Percentiles rank a stretch among this genome's conserved stretches.
Evolutionary conservation across 2,329 filamentous ascomycete species (phyloP).

Genomic region (Talaromyces sp.): DNA sequence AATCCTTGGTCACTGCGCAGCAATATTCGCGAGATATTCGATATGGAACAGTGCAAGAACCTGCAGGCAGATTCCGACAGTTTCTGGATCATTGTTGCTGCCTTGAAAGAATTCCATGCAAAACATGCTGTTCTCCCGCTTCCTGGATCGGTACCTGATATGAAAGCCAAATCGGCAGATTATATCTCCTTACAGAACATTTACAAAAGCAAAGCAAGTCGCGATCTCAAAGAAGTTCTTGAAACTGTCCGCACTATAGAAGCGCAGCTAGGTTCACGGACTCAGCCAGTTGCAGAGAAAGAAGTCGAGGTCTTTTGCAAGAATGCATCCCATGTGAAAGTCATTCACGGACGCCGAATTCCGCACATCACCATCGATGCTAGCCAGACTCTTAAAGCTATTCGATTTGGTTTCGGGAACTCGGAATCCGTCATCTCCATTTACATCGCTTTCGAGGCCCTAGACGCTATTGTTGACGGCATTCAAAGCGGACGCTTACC

Average conservation of each 20-base stretch:
- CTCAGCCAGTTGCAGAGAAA: constrained; percentile 55
- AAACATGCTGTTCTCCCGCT: constrained; percentile 73
- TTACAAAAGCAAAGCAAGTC: constrained; percentile 82
- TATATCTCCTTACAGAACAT: constrained; percentile 90
- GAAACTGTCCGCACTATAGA: constrained; percentile 59
- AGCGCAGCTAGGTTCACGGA: constrained; percentile 46
- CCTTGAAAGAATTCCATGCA: constrained; percentile 72
- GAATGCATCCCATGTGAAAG: constrained; percentile 87
- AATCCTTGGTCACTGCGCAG: constrained; percentile 65
- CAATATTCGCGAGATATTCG: constrained; percentile 73
- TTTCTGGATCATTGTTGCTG: constrained; percentile 88
- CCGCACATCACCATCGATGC: constrained; percentile 47
- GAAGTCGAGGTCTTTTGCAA: constrained; percentile 94
- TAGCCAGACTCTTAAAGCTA: constrained; percentile 44
- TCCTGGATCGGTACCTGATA: constrained; percentile 85
- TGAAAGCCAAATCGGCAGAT: constrained; percentile 90
- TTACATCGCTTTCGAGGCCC: constrained; percentile 61
- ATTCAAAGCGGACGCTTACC: constrained; percentile 46
- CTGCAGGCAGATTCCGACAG: constrained; percentile 51
- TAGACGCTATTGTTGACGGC: constrained; percentile 49
- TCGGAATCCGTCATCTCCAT: constrained; percentile 62
- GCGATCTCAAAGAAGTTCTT: constrained; percentile 73
- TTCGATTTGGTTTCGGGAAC: constrained; percentile 41
- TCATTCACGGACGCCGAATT: constrained; percentile 65
- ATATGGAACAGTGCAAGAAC: constrained; percentile 59